phyloP scores from a whole-genome alignment of 1,139 yeast species.

The Kodamaea suecica region DNA sequence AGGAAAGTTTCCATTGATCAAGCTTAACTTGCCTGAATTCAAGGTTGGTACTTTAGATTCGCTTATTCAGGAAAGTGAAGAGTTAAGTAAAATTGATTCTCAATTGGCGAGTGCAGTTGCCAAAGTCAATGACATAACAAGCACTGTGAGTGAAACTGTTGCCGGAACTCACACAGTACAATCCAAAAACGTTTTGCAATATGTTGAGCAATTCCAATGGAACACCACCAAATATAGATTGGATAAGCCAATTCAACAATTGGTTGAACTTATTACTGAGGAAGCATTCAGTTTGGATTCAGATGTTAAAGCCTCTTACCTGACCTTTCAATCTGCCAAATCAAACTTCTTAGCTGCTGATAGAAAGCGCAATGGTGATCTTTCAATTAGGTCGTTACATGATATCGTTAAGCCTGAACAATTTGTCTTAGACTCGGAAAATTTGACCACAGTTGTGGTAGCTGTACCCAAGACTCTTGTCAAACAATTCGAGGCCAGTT shows the following conservation, averaged over 20 bases:
- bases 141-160: constrained; percentile 43
- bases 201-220: constrained; percentile 79
- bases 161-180: constrained; percentile 34
- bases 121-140: constrained; percentile 74
- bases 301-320: constrained; percentile 71
- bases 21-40: constrained; percentile 74
- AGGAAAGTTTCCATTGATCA: constrained; percentile 40
- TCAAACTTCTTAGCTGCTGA: constrained; percentile 84
- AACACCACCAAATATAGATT: constrained; percentile 79
- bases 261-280: constrained; percentile 64
- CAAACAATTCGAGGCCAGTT: constrained; percentile 58
- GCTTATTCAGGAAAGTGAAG: constrained; percentile 87
- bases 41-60: constrained; percentile 95
- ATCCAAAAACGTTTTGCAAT: constrained; percentile 52
- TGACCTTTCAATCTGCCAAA: constrained; percentile 75
- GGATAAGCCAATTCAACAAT: constrained; percentile 76
- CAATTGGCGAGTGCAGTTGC: constrained; percentile 66
- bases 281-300: constrained; percentile 81
- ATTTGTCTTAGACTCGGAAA: constrained; percentile 82
- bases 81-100: constrained; percentile 72
- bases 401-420: constrained; percentile 83
- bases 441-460: constrained; percentile 73
- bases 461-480: constrained; percentile 76
- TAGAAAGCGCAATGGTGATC: constrained; percentile 89
- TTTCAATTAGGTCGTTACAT: constrained; percentile 85